A percentile compares a stretch with the other conserved stretches of the same genome.
These are phyloP conservation scores for Arthrobotrys megalospora DNA, from an alignment of 2,329 filamentous ascomycete genomes.

Conservation along the genomic window DNA sequence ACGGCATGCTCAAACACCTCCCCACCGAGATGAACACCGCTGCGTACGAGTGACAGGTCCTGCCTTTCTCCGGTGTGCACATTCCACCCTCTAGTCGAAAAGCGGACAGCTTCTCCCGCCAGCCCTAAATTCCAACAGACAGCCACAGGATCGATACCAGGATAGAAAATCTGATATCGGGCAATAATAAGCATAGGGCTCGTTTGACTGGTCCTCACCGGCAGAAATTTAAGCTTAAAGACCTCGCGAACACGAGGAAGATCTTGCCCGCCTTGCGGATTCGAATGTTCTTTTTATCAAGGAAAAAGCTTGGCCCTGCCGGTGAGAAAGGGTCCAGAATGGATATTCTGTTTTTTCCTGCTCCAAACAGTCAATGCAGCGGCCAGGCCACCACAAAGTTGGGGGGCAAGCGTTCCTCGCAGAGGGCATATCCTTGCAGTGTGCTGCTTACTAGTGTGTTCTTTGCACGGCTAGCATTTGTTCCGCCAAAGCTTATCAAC, in stretches of 20 bases:
- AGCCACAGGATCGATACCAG: constrained; percentile 21
- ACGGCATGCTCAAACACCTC: background rate
- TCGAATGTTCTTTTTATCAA: constrained; percentile 19
- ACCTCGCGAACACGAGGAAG: constrained; percentile 22
- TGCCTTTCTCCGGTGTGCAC: background rate
- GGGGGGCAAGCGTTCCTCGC: constrained; percentile 28
- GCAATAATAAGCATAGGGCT: constrained; percentile 20
- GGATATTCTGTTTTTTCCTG: background rate
- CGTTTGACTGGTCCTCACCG: constrained; percentile 23
- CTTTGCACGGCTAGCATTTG: constrained; percentile 31
- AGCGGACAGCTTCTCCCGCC: constrained; percentile 13
- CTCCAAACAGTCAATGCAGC: constrained; percentile 22
- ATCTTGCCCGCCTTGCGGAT: constrained; percentile 41
- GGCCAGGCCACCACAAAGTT: constrained; percentile 20
- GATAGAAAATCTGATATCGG: constrained; percentile 13
- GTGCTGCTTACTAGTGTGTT: constrained; percentile 17
- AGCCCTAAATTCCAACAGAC: constrained; percentile 11
- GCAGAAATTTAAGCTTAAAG: constrained; percentile 54
- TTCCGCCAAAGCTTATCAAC: constrained; percentile 58
- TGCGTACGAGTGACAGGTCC: constrained; percentile 8
- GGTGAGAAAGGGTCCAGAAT: constrained; percentile 25
- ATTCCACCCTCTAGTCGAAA: constrained; percentile 19
- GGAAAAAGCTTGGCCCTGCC: constrained; percentile 43
- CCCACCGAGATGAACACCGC: background rate
- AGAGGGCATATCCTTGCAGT: constrained; percentile 20